phyloP scores from a whole-genome alignment of 202 grass and related monocot genomes.

The Zoysia matrella region DNA sequence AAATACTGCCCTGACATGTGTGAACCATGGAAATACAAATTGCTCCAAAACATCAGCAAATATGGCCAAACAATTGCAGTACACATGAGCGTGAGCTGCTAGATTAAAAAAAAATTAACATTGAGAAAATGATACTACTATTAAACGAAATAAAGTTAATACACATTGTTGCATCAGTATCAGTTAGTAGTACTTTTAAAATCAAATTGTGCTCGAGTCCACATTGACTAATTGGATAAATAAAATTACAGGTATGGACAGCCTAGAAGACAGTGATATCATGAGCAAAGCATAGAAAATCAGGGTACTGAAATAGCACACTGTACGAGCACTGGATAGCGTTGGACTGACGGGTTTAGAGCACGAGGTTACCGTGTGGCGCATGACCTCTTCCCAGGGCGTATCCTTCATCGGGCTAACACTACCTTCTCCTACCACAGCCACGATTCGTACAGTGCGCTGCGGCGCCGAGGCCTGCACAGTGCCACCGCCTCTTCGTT shows the following conservation, averaged over 20 bases:
- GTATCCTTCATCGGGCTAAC: conserved; percentile 69
- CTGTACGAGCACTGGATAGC: not conserved
- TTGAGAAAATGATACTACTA: not conserved
- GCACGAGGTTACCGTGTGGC: conserved; percentile 61
- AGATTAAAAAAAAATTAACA: not conserved
- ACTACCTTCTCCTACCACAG: conserved; percentile 70
- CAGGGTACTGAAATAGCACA: not conserved
- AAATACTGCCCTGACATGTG: not conserved
- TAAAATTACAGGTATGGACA: not conserved
- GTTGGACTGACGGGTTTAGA: conserved; percentile 17
- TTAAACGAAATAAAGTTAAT: not conserved
- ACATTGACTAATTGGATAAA: not conserved
- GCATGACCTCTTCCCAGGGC: conserved; percentile 92
- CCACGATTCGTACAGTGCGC: conserved; percentile 46
- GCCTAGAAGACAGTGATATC: not conserved
- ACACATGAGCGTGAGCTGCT: not conserved
- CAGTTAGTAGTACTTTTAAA: not conserved
- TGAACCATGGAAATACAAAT: not conserved
- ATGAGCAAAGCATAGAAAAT: not conserved
- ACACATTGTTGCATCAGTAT: not conserved
- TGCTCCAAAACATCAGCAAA: conserved; percentile 7
- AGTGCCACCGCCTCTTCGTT: conserved; percentile 9
- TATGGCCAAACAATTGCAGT: not conserved
- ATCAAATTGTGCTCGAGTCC: not conserved
- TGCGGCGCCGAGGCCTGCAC: conserved; percentile 14